Percentiles rank a stretch among this genome's conserved stretches.
Conservation (phyloP, 192 early-diverging fungal species). For the Podila epigama region DNA sequence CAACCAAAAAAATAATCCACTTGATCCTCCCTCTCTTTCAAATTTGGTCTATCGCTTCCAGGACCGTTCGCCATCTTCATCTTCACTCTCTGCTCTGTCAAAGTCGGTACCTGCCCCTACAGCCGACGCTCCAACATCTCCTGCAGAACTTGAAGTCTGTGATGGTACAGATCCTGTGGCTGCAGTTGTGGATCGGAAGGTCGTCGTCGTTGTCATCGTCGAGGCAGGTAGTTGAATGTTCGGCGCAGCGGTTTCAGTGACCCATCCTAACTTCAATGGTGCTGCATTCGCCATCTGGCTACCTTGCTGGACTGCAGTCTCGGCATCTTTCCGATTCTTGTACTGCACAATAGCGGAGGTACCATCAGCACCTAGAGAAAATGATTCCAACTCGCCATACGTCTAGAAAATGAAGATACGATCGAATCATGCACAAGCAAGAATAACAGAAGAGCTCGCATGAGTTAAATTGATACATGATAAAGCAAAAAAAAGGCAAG, state of each 20-base stretch:
- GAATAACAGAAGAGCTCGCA: no score
- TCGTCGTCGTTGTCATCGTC: no score
- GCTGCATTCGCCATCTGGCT: slow-evolving; percentile 15
- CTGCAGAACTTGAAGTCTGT: background rate
- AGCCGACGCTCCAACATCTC: background rate
- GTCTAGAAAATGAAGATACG: slow-evolving; percentile 18
- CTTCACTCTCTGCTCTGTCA: slow-evolving; percentile 23
- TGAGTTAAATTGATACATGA: background rate
- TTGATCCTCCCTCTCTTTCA: no score
- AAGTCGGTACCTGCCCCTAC: slow-evolving; percentile 1
- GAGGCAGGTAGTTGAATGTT: background rate
- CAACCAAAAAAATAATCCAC: no score
- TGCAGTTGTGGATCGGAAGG: background rate
- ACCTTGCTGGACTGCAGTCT: slow-evolving; percentile 53
- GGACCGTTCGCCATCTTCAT: slow-evolving; percentile 52
- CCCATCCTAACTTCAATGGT: slow-evolving; percentile 37
- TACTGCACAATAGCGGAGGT: slow-evolving; percentile 58
- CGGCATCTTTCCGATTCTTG: slow-evolving; percentile 63
- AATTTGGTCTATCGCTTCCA: slow-evolving; percentile 47
- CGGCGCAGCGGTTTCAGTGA: slow-evolving; percentile 20
- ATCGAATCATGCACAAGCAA: background rate
- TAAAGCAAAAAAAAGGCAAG: background rate
- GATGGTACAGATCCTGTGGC: background rate
- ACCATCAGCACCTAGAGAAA: slow-evolving; percentile 53
- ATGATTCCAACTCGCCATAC: slow-evolving; percentile 58